Evolutionary conservation across 192 early-diverging fungal species (phyloP).

Genomic region (Physocladia obscura): DNA sequence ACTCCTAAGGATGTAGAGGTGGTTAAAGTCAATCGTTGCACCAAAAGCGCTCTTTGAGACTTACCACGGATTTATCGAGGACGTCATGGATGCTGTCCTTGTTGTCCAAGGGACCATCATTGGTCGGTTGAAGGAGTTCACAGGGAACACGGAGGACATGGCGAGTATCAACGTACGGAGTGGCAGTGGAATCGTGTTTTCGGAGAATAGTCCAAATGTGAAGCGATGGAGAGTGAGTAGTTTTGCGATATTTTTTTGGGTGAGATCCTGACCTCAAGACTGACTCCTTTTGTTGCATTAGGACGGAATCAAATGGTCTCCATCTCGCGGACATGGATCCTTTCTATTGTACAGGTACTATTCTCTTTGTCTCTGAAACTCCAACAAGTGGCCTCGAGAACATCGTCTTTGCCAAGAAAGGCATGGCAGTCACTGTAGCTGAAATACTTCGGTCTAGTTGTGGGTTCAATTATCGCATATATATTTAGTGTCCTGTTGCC

Average conservation of each 20-base stretch:
- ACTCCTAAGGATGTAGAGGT: too few species aligned
- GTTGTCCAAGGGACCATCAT: not conserved
- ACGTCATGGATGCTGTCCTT: not conserved
- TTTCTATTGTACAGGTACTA: constrained; percentile 7
- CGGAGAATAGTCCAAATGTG: not conserved
- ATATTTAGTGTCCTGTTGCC: too few species aligned
- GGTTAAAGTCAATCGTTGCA: too few species aligned
- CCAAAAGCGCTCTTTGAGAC: not conserved
- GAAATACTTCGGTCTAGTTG: too few species aligned
- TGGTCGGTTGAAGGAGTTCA: not conserved
- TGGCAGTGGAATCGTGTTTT: not conserved
- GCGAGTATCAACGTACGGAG: not conserved
- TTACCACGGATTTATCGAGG: constrained; percentile 5
- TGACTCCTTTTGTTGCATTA: too few species aligned
- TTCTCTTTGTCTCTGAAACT: too few species aligned
- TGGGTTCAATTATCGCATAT: too few species aligned
- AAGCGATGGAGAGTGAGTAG: constrained; percentile 12
- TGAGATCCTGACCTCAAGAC: too few species aligned
- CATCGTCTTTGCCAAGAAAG: too few species aligned
- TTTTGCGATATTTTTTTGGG: too few species aligned
- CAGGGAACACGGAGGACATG: not conserved
- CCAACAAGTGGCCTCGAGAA: too few species aligned
- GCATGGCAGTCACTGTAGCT: too few species aligned
- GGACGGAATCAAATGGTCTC: constrained; percentile 2
- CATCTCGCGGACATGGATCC: not conserved